Conservation (phyloP, 495 filamentous ascomycete genomes). For the Arthonia radiata region DNA sequence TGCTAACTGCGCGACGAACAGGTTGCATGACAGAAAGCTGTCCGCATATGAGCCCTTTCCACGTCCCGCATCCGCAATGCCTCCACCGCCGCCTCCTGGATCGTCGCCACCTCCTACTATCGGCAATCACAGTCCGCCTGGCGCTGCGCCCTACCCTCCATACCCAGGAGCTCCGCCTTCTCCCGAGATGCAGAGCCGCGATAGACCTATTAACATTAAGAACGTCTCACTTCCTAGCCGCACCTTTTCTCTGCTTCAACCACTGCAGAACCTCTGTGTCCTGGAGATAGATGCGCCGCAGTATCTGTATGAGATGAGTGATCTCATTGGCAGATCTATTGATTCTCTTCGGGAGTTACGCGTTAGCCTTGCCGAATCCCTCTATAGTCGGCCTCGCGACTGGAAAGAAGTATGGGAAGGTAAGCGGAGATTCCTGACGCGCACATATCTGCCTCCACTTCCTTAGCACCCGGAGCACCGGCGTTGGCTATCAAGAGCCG, state of each 20-base stretch:
- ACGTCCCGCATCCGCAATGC: conserved; percentile 8
- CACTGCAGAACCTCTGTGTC: conserved; percentile 57
- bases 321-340: conserved; percentile 52
- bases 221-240: conserved; percentile 54
- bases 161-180: conserved; percentile 1
- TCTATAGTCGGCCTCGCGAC: conserved; percentile 24
- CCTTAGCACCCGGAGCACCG: too few species aligned
- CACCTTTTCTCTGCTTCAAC: conserved; percentile 66
- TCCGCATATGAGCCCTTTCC: conserved; percentile 10
- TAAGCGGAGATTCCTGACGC: too few species aligned
- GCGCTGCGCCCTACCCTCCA: conserved; percentile 5
- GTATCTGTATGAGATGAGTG: conserved; percentile 74
- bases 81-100: conserved; percentile 14
- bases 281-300: conserved; percentile 72
- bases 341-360: conserved; percentile 46
- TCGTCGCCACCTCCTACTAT: conserved; percentile 6
- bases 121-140: conserved; percentile 11
- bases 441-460: conserved; percentile 33
- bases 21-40: conserved; percentile 47
- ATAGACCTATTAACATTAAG: conserved; percentile 11
- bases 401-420: conserved; percentile 42
- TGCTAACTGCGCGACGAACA: too few species aligned
- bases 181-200: conserved; percentile 10
- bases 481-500: too few species aligned
- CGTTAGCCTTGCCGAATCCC: conserved; percentile 54